Evolutionary conservation across 805 yeast species (phyloP).

Genomic region (Candida bentonensis): DNA sequence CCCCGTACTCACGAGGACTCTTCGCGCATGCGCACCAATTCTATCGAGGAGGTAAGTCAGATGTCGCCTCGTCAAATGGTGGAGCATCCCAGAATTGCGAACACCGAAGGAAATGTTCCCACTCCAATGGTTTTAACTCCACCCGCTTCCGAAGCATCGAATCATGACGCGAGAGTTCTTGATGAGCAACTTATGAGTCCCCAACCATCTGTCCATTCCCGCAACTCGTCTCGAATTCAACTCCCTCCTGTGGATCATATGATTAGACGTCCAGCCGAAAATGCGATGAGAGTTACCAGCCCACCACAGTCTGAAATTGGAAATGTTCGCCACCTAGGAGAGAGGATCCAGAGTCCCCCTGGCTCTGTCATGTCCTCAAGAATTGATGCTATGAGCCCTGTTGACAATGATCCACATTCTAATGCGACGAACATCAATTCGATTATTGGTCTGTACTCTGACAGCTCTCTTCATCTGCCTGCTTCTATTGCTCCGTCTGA

Average conservation of each 20-base stretch:
- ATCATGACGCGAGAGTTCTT: no score
- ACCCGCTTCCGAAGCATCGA: not conserved
- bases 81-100: not conserved
- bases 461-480: not conserved
- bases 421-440: not conserved
- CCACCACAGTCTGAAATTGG: no score
- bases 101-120: not conserved
- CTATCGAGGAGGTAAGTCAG: not conserved
- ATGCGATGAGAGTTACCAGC: no score
- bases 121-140: not conserved
- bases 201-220: not conserved
- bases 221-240: no score
- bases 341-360: not conserved
- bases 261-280: no score
- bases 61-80: not conserved
- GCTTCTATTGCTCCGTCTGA: not conserved
- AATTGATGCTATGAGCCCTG: not conserved
- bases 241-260: no score
- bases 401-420: not conserved
- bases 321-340: no score
- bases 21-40: not conserved
- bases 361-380: conserved; percentile 1
- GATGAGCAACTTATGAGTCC: not conserved
- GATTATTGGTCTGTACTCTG: not conserved
- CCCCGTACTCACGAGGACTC: not conserved